These are phyloP conservation scores for Mortierella claussenii DNA, from an alignment of 192 early-diverging fungal genomes.

Conservation along the genomic window DNA sequence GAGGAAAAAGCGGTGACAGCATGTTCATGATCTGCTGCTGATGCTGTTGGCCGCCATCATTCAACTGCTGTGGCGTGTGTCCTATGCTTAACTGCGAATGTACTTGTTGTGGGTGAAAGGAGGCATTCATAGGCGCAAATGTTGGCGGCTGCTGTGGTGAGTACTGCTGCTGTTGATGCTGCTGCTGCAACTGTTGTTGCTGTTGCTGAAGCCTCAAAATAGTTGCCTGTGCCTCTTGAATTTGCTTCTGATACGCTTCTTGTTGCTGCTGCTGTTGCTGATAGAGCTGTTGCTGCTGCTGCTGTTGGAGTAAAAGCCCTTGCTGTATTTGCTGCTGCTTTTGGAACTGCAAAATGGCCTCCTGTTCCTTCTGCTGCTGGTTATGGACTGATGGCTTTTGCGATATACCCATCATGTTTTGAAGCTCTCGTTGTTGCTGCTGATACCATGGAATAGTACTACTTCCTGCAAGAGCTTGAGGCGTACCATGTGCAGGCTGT, in stretches of 20 bases:
- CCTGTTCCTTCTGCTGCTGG: conserved; percentile 10
- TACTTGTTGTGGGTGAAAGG: conserved; percentile 13
- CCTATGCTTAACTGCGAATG: background rate
- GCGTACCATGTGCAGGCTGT: background rate
- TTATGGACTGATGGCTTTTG: conserved; percentile 34
- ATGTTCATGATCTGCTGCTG: conserved; percentile 21
- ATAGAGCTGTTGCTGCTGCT: conserved; percentile 31
- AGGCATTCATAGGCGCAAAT: conserved; percentile 8
- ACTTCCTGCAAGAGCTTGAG: conserved; percentile 3
- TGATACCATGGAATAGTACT: conserved; percentile 45
- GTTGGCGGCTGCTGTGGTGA: conserved; percentile 5
- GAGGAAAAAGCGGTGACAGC: conserved; percentile 31
- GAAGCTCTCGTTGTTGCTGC: conserved; percentile 41
- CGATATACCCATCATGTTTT: conserved; percentile 35
- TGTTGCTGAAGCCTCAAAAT: conserved; percentile 43
- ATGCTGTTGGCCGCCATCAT: conserved; percentile 11
- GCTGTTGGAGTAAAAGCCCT: conserved; percentile 32
- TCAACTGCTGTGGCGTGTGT: conserved; percentile 15
- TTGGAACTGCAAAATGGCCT: conserved; percentile 28
- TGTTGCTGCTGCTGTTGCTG: conserved; percentile 46
- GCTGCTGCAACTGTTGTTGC: conserved; percentile 34
- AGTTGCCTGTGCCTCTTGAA: conserved; percentile 47
- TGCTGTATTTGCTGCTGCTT: conserved; percentile 46
- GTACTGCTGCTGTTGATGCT: conserved; percentile 2
- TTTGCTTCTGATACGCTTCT: conserved; percentile 38